Percentiles rank a stretch among this genome's conserved stretches.
Evolutionary conservation across 2,329 filamentous ascomycete species (phyloP).

Genomic region (Aureobasidium uvarum): DNA sequence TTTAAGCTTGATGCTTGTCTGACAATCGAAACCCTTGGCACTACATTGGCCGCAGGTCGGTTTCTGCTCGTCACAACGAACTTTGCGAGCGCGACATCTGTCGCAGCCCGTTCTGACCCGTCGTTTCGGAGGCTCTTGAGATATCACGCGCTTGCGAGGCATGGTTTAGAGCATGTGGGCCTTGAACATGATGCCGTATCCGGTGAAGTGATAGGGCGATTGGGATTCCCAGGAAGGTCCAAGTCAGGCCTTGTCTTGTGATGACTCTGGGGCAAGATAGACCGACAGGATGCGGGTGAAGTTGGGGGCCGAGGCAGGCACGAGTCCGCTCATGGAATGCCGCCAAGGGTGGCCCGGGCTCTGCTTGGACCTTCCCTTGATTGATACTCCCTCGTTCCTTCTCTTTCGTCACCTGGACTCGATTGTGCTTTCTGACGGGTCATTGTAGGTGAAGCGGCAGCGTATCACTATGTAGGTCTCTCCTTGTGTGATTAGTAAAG

Average conservation of each 20-base stretch:
- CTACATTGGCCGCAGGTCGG: slow-evolving; percentile 42
- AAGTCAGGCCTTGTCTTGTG: slow-evolving; percentile 16
- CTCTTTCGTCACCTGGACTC: neutral
- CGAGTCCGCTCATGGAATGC: neutral
- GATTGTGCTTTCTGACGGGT: neutral
- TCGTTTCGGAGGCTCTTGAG: slow-evolving; percentile 27
- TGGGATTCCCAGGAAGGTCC: slow-evolving; percentile 18
- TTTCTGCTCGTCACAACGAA: slow-evolving; percentile 44
- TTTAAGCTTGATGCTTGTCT: slow-evolving; percentile 34
- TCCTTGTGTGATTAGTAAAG: neutral
- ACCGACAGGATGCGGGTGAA: neutral
- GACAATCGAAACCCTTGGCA: slow-evolving; percentile 40
- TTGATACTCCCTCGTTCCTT: neutral
- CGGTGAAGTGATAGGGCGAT: slow-evolving; percentile 10
- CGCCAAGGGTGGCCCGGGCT: neutral
- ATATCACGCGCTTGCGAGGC: slow-evolving; percentile 30
- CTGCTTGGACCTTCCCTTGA: slow-evolving; percentile 14
- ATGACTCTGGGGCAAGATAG: neutral
- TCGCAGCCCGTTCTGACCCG: slow-evolving; percentile 44
- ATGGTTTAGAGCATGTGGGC: slow-evolving; percentile 19
- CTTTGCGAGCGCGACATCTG: slow-evolving; percentile 44
- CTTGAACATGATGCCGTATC: slow-evolving; percentile 7
- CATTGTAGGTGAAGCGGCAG: neutral
- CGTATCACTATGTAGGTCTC: neutral
- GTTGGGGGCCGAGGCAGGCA: neutral